These are phyloP conservation scores for Beauveria sp. DNA, from an alignment of 2,329 filamentous ascomycete species.

Conservation along the genomic window DNA sequence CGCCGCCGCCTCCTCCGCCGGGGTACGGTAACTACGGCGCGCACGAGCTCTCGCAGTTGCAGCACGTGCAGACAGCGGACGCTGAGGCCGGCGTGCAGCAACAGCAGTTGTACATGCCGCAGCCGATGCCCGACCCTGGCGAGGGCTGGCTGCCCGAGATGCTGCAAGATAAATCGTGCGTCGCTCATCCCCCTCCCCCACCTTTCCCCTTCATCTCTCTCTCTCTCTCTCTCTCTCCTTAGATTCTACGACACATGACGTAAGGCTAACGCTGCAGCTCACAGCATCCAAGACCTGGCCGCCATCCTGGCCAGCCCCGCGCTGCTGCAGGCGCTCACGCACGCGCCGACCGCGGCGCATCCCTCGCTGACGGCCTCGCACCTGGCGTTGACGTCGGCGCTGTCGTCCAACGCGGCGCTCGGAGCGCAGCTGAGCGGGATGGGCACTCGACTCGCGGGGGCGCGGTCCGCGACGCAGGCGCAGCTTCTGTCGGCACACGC, in stretches of 20 bases:
- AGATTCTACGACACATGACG: no score
- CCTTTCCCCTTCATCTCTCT: neutral
- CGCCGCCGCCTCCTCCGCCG: constrained; percentile 27
- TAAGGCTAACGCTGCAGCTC: neutral
- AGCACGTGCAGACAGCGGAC: constrained; percentile 14
- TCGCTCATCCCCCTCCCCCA: neutral
- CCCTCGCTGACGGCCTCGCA: constrained; percentile 62
- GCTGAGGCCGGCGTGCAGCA: constrained; percentile 18
- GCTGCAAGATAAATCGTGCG: constrained; percentile 76
- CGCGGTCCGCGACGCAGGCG: constrained; percentile 67
- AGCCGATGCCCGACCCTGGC: constrained; percentile 47
- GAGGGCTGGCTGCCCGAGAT: constrained; percentile 72
- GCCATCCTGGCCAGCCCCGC: constrained; percentile 55
- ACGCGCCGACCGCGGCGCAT: constrained; percentile 60
- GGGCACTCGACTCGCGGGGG: constrained; percentile 48
- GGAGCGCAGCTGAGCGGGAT: constrained; percentile 55
- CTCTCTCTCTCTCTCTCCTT: no score
- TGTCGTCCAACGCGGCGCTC: constrained; percentile 65
- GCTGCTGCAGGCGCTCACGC: constrained; percentile 68
- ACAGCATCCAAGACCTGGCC: constrained; percentile 71
- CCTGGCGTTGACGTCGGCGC: constrained; percentile 53
- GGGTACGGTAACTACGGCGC: constrained; percentile 16
- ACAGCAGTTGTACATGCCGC: constrained; percentile 21
- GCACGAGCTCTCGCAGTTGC: constrained; percentile 11
- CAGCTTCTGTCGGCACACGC: constrained; percentile 77